Base-by-base conservation (phyloP, 1,284 basidiomycete species). In the Malassezia vespertilionis region DNA sequence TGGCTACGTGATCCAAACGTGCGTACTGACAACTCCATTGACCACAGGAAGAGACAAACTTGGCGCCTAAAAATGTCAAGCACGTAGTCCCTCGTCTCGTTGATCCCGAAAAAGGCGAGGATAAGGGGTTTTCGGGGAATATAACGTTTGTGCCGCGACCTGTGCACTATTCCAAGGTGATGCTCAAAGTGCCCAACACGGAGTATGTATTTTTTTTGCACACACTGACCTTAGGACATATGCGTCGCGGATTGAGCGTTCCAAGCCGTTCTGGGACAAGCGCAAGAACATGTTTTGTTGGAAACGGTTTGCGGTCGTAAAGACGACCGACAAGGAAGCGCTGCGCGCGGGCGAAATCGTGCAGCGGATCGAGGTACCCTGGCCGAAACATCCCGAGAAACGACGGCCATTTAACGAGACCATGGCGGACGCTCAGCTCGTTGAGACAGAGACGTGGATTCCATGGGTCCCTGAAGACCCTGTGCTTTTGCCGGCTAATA, bases 141-240 rank as follows among this genome's bases (percentile, higher is more conserved):
- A 51, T 58, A 10, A 57, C 56, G 22, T 47, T 56, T 20, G 49
- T 69, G 22, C 58, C 61, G 4, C 56, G 62, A 22, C 61, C 67
- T 23, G 54, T 70, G 5, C 65, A 68, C 54, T 70, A 70, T 52
- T 64, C 61, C n/a, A 67, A 69, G 36, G 51, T 69, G 37, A 56
- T 57, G 59, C 63, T 69, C 53, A 65, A 64, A 43, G 53, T 69
- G n/a, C 64, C 64, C 4, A 57, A 57, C 38, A 42, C 58, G 12
- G 56, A 65, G 43, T 44, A 27, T 22, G 39, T 46, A 15, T 7
- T 10, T 22, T 4, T 14, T 10, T 2, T 8, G 23, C 20, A 28
- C 11, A 21, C 26, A 15, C 20, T 12, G 17, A 7, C 18, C 18
- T n/a, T 22, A 46, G 49, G 32, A 47, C 52, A 30, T 68, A 48